Conservation (phyloP, 1,139 yeast species). For the Geotrichum citri-aurantii region DNA sequence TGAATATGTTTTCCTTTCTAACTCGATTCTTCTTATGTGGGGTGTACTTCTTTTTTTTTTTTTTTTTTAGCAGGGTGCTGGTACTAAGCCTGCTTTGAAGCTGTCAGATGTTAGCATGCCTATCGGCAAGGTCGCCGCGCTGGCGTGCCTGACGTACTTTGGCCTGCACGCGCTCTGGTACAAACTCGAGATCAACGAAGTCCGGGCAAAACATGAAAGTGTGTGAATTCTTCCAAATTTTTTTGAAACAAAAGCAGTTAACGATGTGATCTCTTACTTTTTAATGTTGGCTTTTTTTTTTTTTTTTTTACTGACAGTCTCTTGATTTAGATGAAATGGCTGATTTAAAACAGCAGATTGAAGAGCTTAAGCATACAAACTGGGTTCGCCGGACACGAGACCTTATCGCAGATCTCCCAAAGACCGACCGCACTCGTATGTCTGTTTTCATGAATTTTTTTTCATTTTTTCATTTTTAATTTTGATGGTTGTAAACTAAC, state of each 20-base stretch:
- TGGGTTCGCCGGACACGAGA: neutral
- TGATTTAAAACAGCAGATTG: neutral
- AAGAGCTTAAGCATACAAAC: neutral
- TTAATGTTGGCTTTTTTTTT: neutral
- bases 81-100: neutral
- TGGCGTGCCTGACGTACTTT: slow-evolving; percentile 16
- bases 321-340: neutral
- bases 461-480: neutral
- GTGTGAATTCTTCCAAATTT: neutral
- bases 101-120: slow-evolving; percentile 11
- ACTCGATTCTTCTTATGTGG: neutral
- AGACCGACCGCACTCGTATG: neutral
- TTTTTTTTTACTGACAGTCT: neutral
- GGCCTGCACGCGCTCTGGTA: slow-evolving; percentile 17
- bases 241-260: too few species aligned
- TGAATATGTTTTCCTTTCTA: neutral
- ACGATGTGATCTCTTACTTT: neutral
- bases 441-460: neutral
- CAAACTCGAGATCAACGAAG: slow-evolving; percentile 14
- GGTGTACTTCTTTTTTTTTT: neutral
- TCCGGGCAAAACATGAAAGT: slow-evolving; percentile 9
- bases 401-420: neutral
- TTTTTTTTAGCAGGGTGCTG: neutral
- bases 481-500: neutral
- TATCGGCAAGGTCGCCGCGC: slow-evolving; percentile 14